Evolutionary conservation across 2,329 filamentous ascomycete genomes (phyloP).

Genomic region (Aspergillus costaricaensis): DNA sequence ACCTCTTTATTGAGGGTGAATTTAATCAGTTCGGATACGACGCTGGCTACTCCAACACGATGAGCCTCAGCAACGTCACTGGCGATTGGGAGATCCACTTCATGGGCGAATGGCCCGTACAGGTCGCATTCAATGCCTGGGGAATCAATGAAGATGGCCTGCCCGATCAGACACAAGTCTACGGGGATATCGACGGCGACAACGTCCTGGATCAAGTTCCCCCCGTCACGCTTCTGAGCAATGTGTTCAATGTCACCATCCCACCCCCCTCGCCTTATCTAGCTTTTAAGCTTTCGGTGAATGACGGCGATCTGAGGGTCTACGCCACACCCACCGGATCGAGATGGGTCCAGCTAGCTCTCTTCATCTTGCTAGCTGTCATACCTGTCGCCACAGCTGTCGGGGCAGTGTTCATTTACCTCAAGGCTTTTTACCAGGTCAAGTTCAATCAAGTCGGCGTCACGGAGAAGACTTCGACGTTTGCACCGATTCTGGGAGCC

Average conservation of each 20-base stretch:
- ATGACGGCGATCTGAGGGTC: constrained; percentile 58
- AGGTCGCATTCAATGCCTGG: constrained; percentile 65
- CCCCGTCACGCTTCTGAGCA: constrained; percentile 57
- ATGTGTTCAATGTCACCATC: constrained; percentile 60
- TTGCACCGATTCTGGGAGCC: constrained; percentile 4
- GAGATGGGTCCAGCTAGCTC: constrained; percentile 53
- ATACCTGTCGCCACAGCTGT: constrained; percentile 53
- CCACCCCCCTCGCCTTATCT: constrained; percentile 56
- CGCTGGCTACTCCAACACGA: constrained; percentile 53
- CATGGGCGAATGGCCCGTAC: constrained; percentile 64
- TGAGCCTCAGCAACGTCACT: constrained; percentile 48
- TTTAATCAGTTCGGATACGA: constrained; percentile 67
- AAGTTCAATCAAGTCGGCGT: constrained; percentile 62
- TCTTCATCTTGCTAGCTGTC: constrained; percentile 57
- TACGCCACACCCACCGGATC: constrained; percentile 55
- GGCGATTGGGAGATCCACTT: constrained; percentile 60
- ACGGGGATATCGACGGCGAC: constrained; percentile 64
- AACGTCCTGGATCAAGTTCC: constrained; percentile 62
- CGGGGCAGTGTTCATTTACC: constrained; percentile 56
- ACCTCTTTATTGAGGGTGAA: constrained; percentile 61
- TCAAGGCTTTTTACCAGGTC: constrained; percentile 62
- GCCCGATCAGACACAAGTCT: constrained; percentile 60
- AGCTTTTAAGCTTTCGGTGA: constrained; percentile 56
- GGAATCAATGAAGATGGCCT: constrained; percentile 63
- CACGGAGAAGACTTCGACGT: constrained; percentile 42